Evolutionary conservation across 352 stramenopile species (phyloP).

Genomic region (Pythium aquatile): DNA sequence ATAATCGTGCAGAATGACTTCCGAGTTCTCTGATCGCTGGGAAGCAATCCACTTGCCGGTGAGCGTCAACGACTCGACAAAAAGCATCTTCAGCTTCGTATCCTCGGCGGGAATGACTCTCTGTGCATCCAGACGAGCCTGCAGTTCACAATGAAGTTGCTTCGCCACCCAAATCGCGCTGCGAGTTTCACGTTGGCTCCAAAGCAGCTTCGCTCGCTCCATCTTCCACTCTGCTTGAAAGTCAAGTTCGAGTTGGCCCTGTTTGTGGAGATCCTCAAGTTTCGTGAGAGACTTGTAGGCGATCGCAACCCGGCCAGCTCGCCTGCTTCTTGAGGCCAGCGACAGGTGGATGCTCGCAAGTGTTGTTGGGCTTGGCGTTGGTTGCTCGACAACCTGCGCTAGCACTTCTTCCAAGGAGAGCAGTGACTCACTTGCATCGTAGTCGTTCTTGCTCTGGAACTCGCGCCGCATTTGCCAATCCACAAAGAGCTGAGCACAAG

Average conservation of each 20-base stretch:
- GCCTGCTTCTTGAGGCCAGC: slow-evolving; percentile 54
- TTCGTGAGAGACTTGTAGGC: slow-evolving; percentile 63
- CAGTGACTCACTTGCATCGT: slow-evolving; percentile 58
- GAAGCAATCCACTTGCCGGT: slow-evolving; percentile 93
- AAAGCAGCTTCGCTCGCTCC: slow-evolving; percentile 77
- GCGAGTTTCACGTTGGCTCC: slow-evolving; percentile 64
- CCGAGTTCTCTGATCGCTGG: slow-evolving; percentile 90
- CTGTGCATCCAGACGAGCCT: slow-evolving; percentile 26
- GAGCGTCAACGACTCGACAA: slow-evolving; percentile 61
- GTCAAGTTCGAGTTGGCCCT: slow-evolving; percentile 32
- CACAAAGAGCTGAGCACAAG: slow-evolving; percentile 27
- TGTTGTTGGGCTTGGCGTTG: slow-evolving; percentile 23
- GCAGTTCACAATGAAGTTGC: slow-evolving; percentile 46
- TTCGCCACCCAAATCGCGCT: slow-evolving; percentile 79
- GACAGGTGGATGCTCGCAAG: slow-evolving; percentile 59
- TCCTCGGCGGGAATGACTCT: slow-evolving; percentile 14
- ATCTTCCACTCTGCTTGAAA: slow-evolving; percentile 65
- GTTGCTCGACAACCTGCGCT: slow-evolving; percentile 36
- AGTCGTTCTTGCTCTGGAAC: slow-evolving; percentile 29
- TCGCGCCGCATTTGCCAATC: slow-evolving; percentile 39
- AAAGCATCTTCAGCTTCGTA: slow-evolving; percentile 47
- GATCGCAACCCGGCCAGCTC: slow-evolving; percentile 61
- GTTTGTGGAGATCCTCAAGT: slow-evolving; percentile 52
- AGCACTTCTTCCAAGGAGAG: slow-evolving; percentile 64
- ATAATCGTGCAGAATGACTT: slow-evolving; percentile 92